These are phyloP conservation scores for Bipolaris zeicola DNA, from an alignment of 2,329 filamentous ascomycete species.

Conservation along the genomic window DNA sequence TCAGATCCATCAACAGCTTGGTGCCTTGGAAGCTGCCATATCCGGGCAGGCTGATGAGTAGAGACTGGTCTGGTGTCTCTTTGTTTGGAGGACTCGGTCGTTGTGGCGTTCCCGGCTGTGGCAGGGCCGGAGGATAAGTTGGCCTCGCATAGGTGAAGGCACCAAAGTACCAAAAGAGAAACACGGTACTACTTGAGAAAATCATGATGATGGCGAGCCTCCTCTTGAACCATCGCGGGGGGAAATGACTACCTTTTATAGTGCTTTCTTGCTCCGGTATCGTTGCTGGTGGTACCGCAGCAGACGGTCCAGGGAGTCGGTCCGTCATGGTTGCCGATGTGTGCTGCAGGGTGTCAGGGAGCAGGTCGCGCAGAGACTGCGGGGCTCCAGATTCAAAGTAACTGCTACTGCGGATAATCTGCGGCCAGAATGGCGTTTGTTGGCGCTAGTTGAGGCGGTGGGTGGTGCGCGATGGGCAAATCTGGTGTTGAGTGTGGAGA, in stretches of 20 bases:
- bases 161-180: slow-evolving; percentile 33
- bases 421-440: background rate
- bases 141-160: slow-evolving; percentile 22
- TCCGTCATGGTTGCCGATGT: slow-evolving; percentile 19
- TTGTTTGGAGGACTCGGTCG: slow-evolving; percentile 9
- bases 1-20: slow-evolving; percentile 44
- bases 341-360: slow-evolving; percentile 2
- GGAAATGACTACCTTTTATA: slow-evolving; percentile 14
- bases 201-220: slow-evolving; percentile 25
- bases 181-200: slow-evolving; percentile 24
- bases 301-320: slow-evolving; percentile 7
- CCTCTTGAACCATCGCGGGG: slow-evolving; percentile 25
- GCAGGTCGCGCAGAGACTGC: slow-evolving; percentile 9
- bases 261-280: slow-evolving; percentile 3
- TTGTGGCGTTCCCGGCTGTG: slow-evolving; percentile 12
- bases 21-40: slow-evolving; percentile 53
- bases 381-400: slow-evolving; percentile 7
- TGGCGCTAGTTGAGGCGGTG: slow-evolving; percentile 7
- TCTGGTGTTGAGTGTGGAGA: slow-evolving; percentile 11
- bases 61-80: slow-evolving; percentile 20
- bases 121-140: background rate
- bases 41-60: slow-evolving; percentile 43
- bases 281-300: background rate
- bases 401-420: slow-evolving; percentile 1
- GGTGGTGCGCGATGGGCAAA: slow-evolving; percentile 5